phyloP scores from a whole-genome alignment of 192 early-diverging fungal genomes.

The Oehlia diaphana region DNA sequence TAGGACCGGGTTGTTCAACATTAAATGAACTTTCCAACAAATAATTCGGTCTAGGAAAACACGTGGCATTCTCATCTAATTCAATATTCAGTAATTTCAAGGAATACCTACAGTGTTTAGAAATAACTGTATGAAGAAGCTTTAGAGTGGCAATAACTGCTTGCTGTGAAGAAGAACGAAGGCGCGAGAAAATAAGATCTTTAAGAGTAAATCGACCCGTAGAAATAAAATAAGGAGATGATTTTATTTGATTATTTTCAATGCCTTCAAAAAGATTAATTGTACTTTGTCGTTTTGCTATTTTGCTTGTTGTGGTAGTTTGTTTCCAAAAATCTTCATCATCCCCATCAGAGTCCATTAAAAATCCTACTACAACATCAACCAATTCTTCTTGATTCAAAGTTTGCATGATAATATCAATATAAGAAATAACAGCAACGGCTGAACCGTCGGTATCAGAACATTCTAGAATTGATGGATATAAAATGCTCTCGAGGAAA shows the following conservation, averaged over 20 bases:
- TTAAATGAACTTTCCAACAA: not conserved
- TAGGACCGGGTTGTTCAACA: not conserved
- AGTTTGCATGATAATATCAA: slow-evolving; percentile 78
- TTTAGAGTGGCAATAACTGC: slow-evolving; percentile 85
- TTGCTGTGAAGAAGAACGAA: slow-evolving; percentile 83
- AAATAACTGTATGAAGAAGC: slow-evolving; percentile 72
- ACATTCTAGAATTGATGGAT: slow-evolving; percentile 80
- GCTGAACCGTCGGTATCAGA: slow-evolving; percentile 92
- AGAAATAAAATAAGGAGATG: slow-evolving; percentile 55
- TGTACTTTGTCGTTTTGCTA: slow-evolving; percentile 33
- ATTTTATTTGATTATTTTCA: slow-evolving; percentile 40
- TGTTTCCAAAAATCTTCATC: slow-evolving; percentile 34
- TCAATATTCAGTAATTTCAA: slow-evolving; percentile 76
- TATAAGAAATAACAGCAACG: slow-evolving; percentile 85
- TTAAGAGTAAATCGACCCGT: slow-evolving; percentile 67
- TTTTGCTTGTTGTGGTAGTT: slow-evolving; percentile 15
- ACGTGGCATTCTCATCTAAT: slow-evolving; percentile 49
- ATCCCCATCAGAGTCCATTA: slow-evolving; percentile 69
- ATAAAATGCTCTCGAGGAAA: slow-evolving; percentile 85
- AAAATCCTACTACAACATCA: slow-evolving; percentile 71
- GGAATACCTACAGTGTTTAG: slow-evolving; percentile 75
- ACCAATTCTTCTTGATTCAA: slow-evolving; percentile 75
- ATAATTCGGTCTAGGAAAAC: slow-evolving; percentile 38
- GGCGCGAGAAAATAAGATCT: slow-evolving; percentile 83
- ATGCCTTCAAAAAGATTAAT: slow-evolving; percentile 48